Evolutionary conservation across 2,329 filamentous ascomycete genomes (phyloP), one percentile per base, ranked within the genome.

Genomic region (Cryphonectria carpinicola): DNA sequence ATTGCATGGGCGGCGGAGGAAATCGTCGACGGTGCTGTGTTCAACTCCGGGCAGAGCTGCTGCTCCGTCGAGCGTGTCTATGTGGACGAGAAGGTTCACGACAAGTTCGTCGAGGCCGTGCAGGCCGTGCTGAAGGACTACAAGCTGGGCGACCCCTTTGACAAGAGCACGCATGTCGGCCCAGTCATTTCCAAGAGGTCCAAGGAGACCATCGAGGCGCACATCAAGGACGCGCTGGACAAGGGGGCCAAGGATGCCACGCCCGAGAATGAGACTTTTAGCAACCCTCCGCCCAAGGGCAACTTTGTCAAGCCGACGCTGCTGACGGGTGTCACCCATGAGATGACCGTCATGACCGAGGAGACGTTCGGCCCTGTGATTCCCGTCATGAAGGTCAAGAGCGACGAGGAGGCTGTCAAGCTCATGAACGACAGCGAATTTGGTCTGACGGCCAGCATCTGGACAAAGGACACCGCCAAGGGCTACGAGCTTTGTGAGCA

Each of bases 1-100:
- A 82, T 97, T 64, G 89, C 89, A 64, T 98, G 95, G 95, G 95
- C 92, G 0, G 95, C 95, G 0, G 94, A 93, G 75, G 94, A 98
- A 82, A 96, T 98, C 76, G 94, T 98, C 19, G 95, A 98, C 76
- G 95, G 95, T 28, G 91, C 94, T n/a, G 86, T 98, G 70, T 98
- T 98, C 86, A 98, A 98, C 84, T 97, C 95, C 66, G 95, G 95
- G n/a, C 95, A 98, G 84, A 97, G 94, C 79, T 98, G 95, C 85
- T 98, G 95, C 82, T 93, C 94, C 35, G 86, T 98, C 68, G 95
- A 98, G 83, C 88, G 95, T 46, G 89, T 98, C 28, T 98, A 98
- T 77, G 95, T 98, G 6, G 90, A 96, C 77, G 92, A 93, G 78
- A 90, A 88, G 75, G 89, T 98, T 65, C 90, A 98, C 80, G 94